Conservation (phyloP, 75 land plant genomes). For the Selaginella moellendorffii region DNA sequence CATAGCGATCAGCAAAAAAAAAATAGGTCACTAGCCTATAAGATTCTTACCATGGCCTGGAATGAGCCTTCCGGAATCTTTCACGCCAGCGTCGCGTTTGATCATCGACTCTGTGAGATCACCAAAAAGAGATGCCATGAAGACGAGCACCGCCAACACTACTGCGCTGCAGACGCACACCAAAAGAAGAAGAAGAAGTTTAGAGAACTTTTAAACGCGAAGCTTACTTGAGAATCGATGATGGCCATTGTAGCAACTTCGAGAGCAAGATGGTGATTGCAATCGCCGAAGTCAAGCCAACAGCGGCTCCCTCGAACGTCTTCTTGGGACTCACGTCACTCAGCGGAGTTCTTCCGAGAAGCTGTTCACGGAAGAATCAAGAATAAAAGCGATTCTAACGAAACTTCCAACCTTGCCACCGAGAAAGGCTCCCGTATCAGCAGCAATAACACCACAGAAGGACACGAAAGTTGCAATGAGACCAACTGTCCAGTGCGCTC, state of each 20-base stretch:
- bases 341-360: slow-evolving; percentile 78
- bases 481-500: slow-evolving; percentile 79
- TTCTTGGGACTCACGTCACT: slow-evolving; percentile 85
- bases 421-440: slow-evolving; percentile 84
- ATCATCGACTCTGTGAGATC: slow-evolving; percentile 93
- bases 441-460: slow-evolving; percentile 73
- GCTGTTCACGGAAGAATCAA: slow-evolving; percentile 35
- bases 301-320: slow-evolving; percentile 86
- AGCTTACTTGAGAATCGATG: slow-evolving; percentile 59
- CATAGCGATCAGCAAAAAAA: background rate
- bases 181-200: background rate
- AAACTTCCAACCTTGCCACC: slow-evolving; percentile 80
- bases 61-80: slow-evolving; percentile 83
- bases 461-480: slow-evolving; percentile 83
- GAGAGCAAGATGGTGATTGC: slow-evolving; percentile 41
- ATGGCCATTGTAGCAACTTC: slow-evolving; percentile 69
- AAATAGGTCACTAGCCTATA: background rate
- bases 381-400: too few species aligned
- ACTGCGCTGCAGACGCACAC: slow-evolving; percentile 46
- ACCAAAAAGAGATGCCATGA: slow-evolving; percentile 84
- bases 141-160: slow-evolving; percentile 70
- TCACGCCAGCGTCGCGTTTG: slow-evolving; percentile 97
- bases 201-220: slow-evolving; percentile 7
- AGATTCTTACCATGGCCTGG: slow-evolving; percentile 83
- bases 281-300: slow-evolving; percentile 66